These are phyloP conservation scores for Teunomyces pallodes DNA, from an alignment of 805 yeast genomes.

Conservation along the genomic window DNA sequence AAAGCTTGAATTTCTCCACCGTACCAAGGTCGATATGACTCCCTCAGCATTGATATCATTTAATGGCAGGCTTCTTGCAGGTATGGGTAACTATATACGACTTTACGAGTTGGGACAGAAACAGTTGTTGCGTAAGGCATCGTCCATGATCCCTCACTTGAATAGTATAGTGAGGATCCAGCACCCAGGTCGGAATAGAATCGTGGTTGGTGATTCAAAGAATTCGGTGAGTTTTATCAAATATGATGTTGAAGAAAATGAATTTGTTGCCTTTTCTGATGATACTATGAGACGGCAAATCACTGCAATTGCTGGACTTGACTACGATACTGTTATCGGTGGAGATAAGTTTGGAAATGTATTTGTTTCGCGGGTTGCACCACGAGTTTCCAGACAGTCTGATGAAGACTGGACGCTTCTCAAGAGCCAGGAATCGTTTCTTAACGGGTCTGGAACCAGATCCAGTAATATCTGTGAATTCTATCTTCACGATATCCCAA, in stretches of 20 bases:
- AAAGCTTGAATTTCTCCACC: constrained; percentile 52
- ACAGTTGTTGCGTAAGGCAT: constrained; percentile 70
- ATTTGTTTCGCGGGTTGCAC: constrained; percentile 61
- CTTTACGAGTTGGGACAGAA: constrained; percentile 74
- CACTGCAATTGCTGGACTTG: constrained; percentile 59
- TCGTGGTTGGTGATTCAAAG: constrained; percentile 70
- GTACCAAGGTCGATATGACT: constrained; percentile 51
- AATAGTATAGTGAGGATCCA: constrained; percentile 52
- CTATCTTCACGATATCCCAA: constrained; percentile 68
- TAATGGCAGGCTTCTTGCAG: constrained; percentile 57
- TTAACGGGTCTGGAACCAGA: constrained; percentile 55
- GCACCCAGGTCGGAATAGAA: constrained; percentile 51
- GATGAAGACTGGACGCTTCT: constrained; percentile 47
- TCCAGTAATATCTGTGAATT: constrained; percentile 54
- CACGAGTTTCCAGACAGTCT: constrained; percentile 44
- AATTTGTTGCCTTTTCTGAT: constrained; percentile 63
- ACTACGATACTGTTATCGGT: constrained; percentile 71
- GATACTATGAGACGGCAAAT: constrained; percentile 69
- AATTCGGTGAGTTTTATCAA: constrained; percentile 60
- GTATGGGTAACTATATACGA: constrained; percentile 50
- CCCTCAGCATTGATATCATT: constrained; percentile 53
- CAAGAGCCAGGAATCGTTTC: constrained; percentile 27
- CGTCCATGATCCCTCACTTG: constrained; percentile 41
- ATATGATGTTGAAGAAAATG: constrained; percentile 46
- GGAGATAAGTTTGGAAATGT: constrained; percentile 89